phyloP scores from a whole-genome alignment of 2,329 filamentous ascomycete genomes.

The Alternaria sp. region DNA sequence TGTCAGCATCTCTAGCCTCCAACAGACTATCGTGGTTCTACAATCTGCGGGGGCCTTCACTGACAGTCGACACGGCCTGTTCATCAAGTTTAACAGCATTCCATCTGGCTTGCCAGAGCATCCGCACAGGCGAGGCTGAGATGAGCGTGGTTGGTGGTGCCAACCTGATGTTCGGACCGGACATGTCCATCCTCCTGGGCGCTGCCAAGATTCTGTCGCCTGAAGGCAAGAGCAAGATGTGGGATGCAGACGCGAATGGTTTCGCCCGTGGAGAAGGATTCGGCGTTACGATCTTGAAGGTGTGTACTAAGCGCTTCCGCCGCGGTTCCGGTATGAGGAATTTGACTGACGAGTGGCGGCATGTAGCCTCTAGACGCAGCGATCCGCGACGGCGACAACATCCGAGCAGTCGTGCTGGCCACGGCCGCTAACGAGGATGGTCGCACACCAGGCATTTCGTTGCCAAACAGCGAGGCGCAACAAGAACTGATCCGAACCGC shows the following conservation, averaged over 20 bases:
- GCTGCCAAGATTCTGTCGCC: conserved; percentile 7
- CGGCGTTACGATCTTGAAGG: conserved; percentile 34
- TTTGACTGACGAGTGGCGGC: not conserved
- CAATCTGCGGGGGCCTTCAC: conserved; percentile 22
- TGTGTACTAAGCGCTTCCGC: not conserved
- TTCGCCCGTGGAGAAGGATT: conserved; percentile 41
- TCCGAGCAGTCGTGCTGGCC: conserved; percentile 34
- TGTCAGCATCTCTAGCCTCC: conserved; percentile 4
- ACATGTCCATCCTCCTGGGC: conserved; percentile 12
- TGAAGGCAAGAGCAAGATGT: conserved; percentile 36
- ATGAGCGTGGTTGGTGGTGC: conserved; percentile 48
- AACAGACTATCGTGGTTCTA: conserved; percentile 21
- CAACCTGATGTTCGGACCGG: conserved; percentile 41
- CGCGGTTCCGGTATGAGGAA: not conserved
- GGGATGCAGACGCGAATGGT: conserved; percentile 35
- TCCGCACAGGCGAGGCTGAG: conserved; percentile 28
- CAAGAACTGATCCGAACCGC: conserved; percentile 28
- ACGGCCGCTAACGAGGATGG: conserved; percentile 59
- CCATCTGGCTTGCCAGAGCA: conserved; percentile 27
- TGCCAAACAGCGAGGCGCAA: conserved; percentile 62
- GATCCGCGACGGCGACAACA: conserved; percentile 33
- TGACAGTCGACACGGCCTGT: conserved; percentile 32
- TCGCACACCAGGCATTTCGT: conserved; percentile 62
- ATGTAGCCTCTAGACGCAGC: conserved; percentile 25
- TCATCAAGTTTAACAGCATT: conserved; percentile 22